These are phyloP conservation scores for Syzygium jambos DNA, from an alignment of 345 rosid species.

Conservation along the genomic window DNA sequence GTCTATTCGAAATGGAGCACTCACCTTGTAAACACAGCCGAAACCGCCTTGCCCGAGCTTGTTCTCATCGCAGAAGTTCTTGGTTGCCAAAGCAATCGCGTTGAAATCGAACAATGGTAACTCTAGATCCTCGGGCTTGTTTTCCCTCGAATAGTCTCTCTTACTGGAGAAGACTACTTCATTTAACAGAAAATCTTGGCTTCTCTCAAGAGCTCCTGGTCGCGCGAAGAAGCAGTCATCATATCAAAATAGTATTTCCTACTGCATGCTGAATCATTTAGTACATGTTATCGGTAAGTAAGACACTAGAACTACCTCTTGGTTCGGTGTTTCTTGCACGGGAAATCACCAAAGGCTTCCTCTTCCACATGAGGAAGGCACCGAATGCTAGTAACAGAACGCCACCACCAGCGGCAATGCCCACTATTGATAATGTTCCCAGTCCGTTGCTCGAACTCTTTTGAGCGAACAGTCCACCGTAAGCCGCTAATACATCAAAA, in stretches of 20 bases:
- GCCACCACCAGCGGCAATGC: constrained; percentile 33
- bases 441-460: background rate
- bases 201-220: constrained; percentile 41
- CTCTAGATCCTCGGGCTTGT: constrained; percentile 34
- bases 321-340: constrained; percentile 3
- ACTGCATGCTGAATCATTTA: background rate
- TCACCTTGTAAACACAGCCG: constrained; percentile 80
- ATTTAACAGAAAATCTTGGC: constrained; percentile 54
- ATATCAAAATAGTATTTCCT: background rate
- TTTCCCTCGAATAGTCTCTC: constrained; percentile 37
- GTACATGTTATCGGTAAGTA: background rate
- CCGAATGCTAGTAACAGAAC: constrained; percentile 29
- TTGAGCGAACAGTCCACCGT: constrained; percentile 1
- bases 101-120: constrained; percentile 44
- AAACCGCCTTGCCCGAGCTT: constrained; percentile 70
- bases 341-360: constrained; percentile 16
- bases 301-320: constrained; percentile 18
- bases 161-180: constrained; percentile 52
- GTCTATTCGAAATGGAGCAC: background rate
- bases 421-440: constrained; percentile 16
- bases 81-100: constrained; percentile 30
- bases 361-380: constrained; percentile 36
- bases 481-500: constrained; percentile 21
- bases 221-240: background rate
- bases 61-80: constrained; percentile 35